A percentile compares a stretch with the other conserved stretches of the same genome.
Evolutionary conservation across 257 asterid genomes (phyloP).

Genomic region (Linaria vulgaris): DNA sequence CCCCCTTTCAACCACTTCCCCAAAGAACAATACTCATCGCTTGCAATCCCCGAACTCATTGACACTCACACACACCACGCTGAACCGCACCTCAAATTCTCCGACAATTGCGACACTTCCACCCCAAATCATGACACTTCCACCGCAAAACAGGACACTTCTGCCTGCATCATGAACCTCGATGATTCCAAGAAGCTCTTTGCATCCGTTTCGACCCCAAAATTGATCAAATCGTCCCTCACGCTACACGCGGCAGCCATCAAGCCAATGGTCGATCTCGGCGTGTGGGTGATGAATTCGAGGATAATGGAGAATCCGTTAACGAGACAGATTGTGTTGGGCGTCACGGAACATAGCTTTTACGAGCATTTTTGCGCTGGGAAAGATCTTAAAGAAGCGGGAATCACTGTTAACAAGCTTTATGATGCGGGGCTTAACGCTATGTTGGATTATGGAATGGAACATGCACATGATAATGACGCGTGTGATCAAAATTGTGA

Average conservation of each 20-base stretch:
- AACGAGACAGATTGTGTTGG: slow-evolving; percentile 33
- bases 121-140: no score
- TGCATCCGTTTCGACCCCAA: slow-evolving; percentile 42
- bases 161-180: slow-evolving; percentile 25
- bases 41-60: no score
- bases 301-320: slow-evolving; percentile 39
- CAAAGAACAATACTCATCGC: no score
- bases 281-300: slow-evolving; percentile 57
- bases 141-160: background rate
- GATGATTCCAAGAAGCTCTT: slow-evolving; percentile 44
- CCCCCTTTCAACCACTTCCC: background rate
- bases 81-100: no score
- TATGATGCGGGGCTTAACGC: slow-evolving; percentile 48
- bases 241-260: slow-evolving; percentile 47
- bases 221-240: slow-evolving; percentile 44
- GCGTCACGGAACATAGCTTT: slow-evolving; percentile 40
- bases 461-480: slow-evolving; percentile 55
- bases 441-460: slow-evolving; percentile 89
- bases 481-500: slow-evolving; percentile 58
- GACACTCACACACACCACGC: no score
- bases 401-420: slow-evolving; percentile 39
- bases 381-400: slow-evolving; percentile 41
- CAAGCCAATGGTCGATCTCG: slow-evolving; percentile 52
- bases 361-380: slow-evolving; percentile 88
- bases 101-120: no score